Base-by-base conservation (phyloP, 1,284 basidiomycete genomes). In the Tilletia indica region DNA sequence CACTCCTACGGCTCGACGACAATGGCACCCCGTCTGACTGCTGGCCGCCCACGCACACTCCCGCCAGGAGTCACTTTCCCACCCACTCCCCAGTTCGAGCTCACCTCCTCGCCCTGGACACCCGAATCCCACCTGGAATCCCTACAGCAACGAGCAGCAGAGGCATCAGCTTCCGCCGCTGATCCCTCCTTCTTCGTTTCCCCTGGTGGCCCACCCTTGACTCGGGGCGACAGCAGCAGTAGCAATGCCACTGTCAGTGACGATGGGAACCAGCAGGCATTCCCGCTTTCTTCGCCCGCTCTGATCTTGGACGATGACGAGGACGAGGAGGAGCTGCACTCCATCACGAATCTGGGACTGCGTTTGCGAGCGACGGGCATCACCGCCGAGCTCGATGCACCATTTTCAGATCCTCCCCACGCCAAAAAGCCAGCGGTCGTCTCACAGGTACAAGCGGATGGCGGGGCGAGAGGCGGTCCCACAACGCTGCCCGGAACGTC, bases 31-130 rank as follows among this genome's bases (percentile, higher is more conserved):
- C 58, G 58, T 25, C 58, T 63, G 12, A 63, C 58, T 9, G 58
- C 58, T 5, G 58, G 58, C 36, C 21, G 58, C 1, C 58, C 58
- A 5, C 58, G 58, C 25, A 63, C 58, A 2, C 36, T 63, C 12
- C 58, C 58, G 16, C 58, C 58, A 6, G 58, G 58, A 3, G 36
- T 63, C 25, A 25, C 51, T 19, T 16, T 34, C 12, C 58, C 58
- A 8, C 25, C 34, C 58, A 63, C 58, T 8, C 58, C 58, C 5
- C 21, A 25, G 25, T 36, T 63, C 58, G 58, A 63, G 19, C 25
- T 36, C 58, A 34, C 58, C 58, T 63, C 58, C 21, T 63, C 58
- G 31, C 58, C 58, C 58, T 63, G 58, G 58, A 34, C 58, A 19
- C 25, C 58, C 2, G 58, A 63, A 19, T 6, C 58, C 1, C 58